Conservation (phyloP, 441 rosid species). For the Populus hybrid region DNA sequence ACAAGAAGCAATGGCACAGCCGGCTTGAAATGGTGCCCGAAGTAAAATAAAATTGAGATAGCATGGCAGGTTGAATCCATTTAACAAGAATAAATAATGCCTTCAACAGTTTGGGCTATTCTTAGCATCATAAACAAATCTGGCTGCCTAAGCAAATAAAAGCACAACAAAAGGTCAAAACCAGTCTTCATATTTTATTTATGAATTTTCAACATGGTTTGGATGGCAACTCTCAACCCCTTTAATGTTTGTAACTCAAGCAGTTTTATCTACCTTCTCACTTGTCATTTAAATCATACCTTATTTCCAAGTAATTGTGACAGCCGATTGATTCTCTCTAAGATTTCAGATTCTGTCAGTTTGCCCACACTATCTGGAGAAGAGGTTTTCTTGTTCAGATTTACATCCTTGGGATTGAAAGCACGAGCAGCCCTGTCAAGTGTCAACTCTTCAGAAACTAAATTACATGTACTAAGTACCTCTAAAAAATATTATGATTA, state of each 20-base stretch:
- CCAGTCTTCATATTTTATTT: not conserved
- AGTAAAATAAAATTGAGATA: not conserved
- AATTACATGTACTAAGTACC: not conserved
- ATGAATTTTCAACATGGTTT: not conserved
- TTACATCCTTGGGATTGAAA: conserved; percentile 80
- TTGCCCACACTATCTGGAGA: conserved; percentile 46
- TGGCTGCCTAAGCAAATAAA: not conserved
- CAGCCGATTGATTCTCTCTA: conserved; percentile 61
- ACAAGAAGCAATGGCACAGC: not conserved
- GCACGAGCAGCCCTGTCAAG: conserved; percentile 66
- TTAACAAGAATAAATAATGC: not conserved
- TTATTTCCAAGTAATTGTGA: conserved; percentile 50
- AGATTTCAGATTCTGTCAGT: conserved; percentile 65
- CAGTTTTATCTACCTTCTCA: not conserved
- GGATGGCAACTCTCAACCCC: not conserved
- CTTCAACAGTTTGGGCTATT: not conserved
- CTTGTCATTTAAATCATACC: conserved; percentile 41
- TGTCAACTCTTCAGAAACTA: conserved; percentile 4
- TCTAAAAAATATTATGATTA: not conserved
- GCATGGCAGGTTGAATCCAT: not conserved
- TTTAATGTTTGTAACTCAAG: not conserved
- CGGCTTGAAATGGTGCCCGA: not conserved
- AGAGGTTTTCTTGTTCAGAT: conserved; percentile 39
- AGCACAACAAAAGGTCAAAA: not conserved
- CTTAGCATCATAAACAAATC: not conserved